These are phyloP conservation scores for Paramecium biaurelia DNA, from an alignment of 73 alveolate genomes.

Conservation along the genomic window DNA sequence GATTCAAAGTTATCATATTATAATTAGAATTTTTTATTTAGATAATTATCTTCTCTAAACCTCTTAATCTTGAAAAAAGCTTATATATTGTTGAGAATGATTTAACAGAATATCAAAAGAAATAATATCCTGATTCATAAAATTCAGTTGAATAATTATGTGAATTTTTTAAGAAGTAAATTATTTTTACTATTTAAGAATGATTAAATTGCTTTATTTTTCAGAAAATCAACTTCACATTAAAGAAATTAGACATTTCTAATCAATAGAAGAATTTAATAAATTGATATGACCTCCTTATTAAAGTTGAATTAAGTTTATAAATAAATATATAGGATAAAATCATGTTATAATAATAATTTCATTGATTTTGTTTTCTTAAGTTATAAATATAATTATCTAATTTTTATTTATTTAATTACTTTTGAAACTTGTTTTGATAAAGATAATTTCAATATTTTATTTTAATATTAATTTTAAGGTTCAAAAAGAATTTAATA, in stretches of 20 bases:
- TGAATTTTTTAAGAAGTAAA: not conserved
- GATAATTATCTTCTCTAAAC: slow-evolving; percentile 8
- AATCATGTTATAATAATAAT: too few relatives aligned
- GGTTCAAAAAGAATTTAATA: not conserved
- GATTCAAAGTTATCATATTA: slow-evolving; percentile 5
- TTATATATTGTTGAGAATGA: not conserved
- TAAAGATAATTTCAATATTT: not conserved
- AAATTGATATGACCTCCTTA: not conserved
- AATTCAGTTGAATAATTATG: not conserved
- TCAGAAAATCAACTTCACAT: not conserved
- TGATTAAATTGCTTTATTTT: not conserved
- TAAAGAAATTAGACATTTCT: not conserved
- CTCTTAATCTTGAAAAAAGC: not conserved
- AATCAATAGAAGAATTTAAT: not conserved
- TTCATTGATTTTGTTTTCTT: too few relatives aligned
- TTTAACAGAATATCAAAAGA: not conserved
- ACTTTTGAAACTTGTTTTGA: not conserved
- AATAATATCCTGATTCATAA: not conserved
- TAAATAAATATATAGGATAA: not conserved
- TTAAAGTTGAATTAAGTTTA: not conserved
- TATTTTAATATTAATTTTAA: too few relatives aligned
- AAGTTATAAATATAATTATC: too few relatives aligned
- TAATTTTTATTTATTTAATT: too few relatives aligned
- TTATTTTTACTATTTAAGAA: not conserved
- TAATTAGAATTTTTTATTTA: not conserved